Evolutionary conservation across 179 eudicot genomes (phyloP).

Genomic region (Dionaea muscipula): DNA sequence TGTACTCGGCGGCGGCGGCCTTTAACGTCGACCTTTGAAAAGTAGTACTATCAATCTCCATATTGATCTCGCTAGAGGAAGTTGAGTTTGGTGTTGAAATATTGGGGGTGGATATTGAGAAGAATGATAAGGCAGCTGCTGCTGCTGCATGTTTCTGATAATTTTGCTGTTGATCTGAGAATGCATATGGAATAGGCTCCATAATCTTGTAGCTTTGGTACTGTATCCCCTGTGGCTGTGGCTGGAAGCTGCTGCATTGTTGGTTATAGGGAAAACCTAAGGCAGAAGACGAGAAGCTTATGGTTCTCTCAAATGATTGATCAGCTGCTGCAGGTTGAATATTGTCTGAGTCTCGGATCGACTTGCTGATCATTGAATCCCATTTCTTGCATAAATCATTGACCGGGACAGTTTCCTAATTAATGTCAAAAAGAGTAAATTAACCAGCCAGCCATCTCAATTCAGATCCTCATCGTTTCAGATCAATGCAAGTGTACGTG

Average conservation of each 20-base stretch:
- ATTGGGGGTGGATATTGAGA: constrained; percentile 22
- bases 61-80: constrained; percentile 39
- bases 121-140: constrained; percentile 11
- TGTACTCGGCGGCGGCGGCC: no score
- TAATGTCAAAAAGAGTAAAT: not conserved
- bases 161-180: constrained; percentile 10
- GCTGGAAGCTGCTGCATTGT: constrained; percentile 15
- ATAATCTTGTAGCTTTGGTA: not conserved
- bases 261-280: constrained; percentile 22
- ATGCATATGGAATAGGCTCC: constrained; percentile 16
- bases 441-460: not conserved
- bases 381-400: constrained; percentile 40
- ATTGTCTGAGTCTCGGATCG: no score
- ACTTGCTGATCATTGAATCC: constrained; percentile 34
- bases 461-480: no score
- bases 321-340: no score
- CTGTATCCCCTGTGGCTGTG: constrained; percentile 13
- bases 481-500: no score
- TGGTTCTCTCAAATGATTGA: constrained; percentile 30
- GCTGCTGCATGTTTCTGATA: constrained; percentile 9
- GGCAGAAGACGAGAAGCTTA: constrained; percentile 31
- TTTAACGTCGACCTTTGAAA: constrained; percentile 26
- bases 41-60: constrained; percentile 36
- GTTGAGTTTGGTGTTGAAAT: constrained; percentile 33
- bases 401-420: constrained; percentile 34